These are phyloP conservation scores for Coemansia sp. DNA, from an alignment of 192 early-diverging fungal genomes.

Conservation along the genomic window DNA sequence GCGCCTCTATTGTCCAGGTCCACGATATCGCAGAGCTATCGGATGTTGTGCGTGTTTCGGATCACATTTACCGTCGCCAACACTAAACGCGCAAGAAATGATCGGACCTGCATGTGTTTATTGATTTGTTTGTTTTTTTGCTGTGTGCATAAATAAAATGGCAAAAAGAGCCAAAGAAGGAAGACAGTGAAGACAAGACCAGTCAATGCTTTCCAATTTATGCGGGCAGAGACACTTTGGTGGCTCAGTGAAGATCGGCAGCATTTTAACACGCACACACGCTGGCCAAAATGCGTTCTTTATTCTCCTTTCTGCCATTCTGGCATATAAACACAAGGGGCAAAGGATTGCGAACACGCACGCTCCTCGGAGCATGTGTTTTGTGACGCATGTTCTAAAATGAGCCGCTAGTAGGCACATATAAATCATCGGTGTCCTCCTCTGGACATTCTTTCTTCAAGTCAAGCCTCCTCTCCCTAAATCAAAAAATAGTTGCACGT, in stretches of 20 bases:
- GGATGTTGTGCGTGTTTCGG: conserved; percentile 84
- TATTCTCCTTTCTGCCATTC: background rate
- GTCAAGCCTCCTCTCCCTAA: background rate
- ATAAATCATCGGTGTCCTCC: too few relatives aligned
- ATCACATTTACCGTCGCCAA: conserved; percentile 59
- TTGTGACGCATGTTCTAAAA: background rate
- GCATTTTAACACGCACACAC: background rate
- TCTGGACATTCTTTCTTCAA: background rate
- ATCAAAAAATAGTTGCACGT: background rate
- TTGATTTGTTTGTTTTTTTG: background rate
- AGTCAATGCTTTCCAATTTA: too few relatives aligned
- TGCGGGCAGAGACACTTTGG: background rate
- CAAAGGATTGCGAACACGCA: conserved; percentile 1
- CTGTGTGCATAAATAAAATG: background rate
- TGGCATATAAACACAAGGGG: background rate
- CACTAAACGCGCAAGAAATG: background rate
- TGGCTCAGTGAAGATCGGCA: conserved; percentile 5
- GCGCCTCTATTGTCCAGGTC: conserved; percentile 82
- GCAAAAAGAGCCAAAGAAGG: background rate
- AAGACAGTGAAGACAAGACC: background rate
- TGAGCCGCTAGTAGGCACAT: too few relatives aligned
- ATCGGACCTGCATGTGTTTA: background rate
- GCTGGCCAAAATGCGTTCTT: background rate
- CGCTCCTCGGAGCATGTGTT: background rate
- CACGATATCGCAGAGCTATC: conserved; percentile 95